These are phyloP conservation scores for Ophiorrhiza pumila DNA, from an alignment of 257 asterid genomes.

Conservation along the genomic window DNA sequence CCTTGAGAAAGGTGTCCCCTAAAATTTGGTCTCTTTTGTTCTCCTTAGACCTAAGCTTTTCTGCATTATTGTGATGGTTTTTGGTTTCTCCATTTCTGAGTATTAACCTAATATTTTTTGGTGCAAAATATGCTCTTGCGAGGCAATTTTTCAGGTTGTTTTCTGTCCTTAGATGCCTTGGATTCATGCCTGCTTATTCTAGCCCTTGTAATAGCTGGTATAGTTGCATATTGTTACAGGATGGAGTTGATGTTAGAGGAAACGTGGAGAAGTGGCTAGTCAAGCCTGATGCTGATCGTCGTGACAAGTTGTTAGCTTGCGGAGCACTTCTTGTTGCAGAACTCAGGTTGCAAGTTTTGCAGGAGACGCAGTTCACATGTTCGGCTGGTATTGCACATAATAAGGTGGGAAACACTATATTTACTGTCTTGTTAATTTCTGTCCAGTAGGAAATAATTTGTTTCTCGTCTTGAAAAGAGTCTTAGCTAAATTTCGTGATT, in stretches of 20 bases:
- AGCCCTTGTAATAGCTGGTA: not conserved
- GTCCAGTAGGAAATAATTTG: not conserved
- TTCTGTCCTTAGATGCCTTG: not conserved
- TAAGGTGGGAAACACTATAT: conserved; percentile 48
- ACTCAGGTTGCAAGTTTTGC: conserved; percentile 73
- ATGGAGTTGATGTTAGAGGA: conserved; percentile 37
- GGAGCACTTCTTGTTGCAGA: conserved; percentile 90
- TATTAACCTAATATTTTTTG: not conserved
- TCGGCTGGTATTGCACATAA: conserved; percentile 98
- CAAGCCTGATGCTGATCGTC: conserved; percentile 49
- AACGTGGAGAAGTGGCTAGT: conserved; percentile 63
- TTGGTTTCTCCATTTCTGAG: not conserved
- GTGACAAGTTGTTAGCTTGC: conserved; percentile 80
- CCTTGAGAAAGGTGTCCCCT: not conserved
- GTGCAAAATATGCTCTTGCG: not conserved
- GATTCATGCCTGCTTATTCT: not conserved
- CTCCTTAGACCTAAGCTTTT: not conserved
- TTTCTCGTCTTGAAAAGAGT: conserved; percentile 5
- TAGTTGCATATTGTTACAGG: conserved; percentile 39
- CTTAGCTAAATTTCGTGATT: conserved; percentile 22
- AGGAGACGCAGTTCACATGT: conserved; percentile 84
- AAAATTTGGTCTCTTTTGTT: not conserved
- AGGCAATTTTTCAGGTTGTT: not conserved
- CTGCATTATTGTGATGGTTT: not conserved
- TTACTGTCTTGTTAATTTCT: not conserved